These are phyloP conservation scores for Vanrija pseudolonga DNA, from an alignment of 1,284 basidiomycete species.

Conservation along the genomic window DNA sequence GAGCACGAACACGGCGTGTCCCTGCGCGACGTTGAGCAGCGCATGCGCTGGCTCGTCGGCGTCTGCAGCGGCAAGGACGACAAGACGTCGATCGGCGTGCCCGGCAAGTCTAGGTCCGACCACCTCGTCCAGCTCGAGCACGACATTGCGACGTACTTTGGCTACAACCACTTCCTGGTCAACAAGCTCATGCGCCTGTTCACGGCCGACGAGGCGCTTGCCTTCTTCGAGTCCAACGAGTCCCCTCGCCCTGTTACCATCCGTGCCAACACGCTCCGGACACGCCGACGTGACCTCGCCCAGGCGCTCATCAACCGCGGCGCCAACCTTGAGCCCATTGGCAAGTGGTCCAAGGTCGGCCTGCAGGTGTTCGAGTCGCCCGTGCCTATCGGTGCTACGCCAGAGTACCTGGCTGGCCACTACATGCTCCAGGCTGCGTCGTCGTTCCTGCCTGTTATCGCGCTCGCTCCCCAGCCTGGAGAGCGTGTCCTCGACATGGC, in stretches of 20 bases:
- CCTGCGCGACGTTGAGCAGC: slow-evolving; percentile 75
- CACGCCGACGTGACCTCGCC: slow-evolving; percentile 87
- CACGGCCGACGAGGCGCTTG: slow-evolving; percentile 89
- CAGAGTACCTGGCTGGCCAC: slow-evolving; percentile 97
- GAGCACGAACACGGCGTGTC: slow-evolving; percentile 67
- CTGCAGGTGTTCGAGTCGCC: slow-evolving; percentile 95
- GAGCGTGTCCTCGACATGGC: slow-evolving; percentile 99
- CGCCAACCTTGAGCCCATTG: slow-evolving; percentile 94
- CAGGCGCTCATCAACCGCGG: slow-evolving; percentile 93
- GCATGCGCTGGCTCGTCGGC: slow-evolving; percentile 83
- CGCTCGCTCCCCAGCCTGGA: slow-evolving; percentile 84
- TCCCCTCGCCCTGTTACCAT: slow-evolving; percentile 95
- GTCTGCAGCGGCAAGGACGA: slow-evolving; percentile 68
- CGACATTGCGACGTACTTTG: slow-evolving; percentile 92
- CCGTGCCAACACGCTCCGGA: slow-evolving; percentile 93
- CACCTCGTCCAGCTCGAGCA: slow-evolving; percentile 82
- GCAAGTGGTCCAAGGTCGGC: slow-evolving; percentile 98
- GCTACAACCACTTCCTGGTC: slow-evolving; percentile 93
- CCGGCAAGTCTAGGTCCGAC: slow-evolving; percentile 78
- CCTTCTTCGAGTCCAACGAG: slow-evolving; percentile 99
- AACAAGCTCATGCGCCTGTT: slow-evolving; percentile 95
- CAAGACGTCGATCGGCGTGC: slow-evolving; percentile 52
- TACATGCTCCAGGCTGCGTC: slow-evolving; percentile 99
- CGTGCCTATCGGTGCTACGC: slow-evolving; percentile 94
- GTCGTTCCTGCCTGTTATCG: slow-evolving; percentile 98